Base-by-base conservation (phyloP, 768 basidiomycete species). In the Sporobolomyces pararoseus region DNA sequence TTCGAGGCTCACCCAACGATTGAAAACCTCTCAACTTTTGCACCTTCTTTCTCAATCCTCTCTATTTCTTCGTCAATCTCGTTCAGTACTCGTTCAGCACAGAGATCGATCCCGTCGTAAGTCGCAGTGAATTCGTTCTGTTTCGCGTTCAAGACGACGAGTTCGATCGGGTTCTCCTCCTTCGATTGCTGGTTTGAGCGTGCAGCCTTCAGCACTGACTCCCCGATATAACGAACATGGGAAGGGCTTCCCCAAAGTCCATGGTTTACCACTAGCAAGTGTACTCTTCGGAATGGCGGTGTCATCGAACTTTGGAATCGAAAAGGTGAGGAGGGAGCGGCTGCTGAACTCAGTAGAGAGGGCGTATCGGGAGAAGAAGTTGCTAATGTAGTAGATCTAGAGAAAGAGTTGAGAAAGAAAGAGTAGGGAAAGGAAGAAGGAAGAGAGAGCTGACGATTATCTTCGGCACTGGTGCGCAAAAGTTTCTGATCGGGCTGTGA, bases 81-180 rank as follows among this genome's bases (percentile, higher is more conserved):
- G 69, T 86, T 81, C 5, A 89, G 85, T 42, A 91, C 85, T 37
- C 91, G 83, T 79, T 91, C 89, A 44, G 86, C 88, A 66, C 89
- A 87, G 85, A 89, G 89, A 76, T 91, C 90, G 29, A 91, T 85
- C 1, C 90, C 89, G 72, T 91, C 90, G 74, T 90, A 91, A 2
- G 89, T 90, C 14, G 23, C 59, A 29, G 61, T 86, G 84, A 35
- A 85, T 85, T 23, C 81, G 77, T 77, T 90, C 89, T 4, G 87
- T 84, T 74, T 88, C 4, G 89, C 84, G 0, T 85, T 77, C n/a
- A 90, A 79, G 32, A 89, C 82, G 42, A 85, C 84, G 7, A 92
- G 82, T 66, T 82, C 76, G 6, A 64, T 50, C n/a, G n/a, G n/a
- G n/a, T n/a, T 50, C 54, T 77, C 2, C 66, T 62, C 1, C 80